Conservation (phyloP, 352 stramenopile species). For the Pythium guiyangense region DNA sequence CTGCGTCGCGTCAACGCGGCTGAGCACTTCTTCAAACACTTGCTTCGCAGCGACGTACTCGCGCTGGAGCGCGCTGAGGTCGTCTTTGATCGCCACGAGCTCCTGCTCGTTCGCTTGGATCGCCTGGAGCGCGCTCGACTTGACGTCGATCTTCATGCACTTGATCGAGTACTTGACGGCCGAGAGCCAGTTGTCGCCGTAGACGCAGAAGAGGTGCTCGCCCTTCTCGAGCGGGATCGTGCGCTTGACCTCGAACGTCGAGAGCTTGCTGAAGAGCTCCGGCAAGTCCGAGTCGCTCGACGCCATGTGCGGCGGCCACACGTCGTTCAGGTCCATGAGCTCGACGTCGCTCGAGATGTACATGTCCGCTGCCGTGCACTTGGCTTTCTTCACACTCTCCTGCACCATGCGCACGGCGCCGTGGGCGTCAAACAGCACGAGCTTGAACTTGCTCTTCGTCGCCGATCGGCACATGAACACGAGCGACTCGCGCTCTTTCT, state of each 20-base stretch:
- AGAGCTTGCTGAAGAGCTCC: constrained; percentile 82
- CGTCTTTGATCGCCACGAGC: constrained; percentile 70
- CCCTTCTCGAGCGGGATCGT: constrained; percentile 75
- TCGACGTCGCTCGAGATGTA: constrained; percentile 82
- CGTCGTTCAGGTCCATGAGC: constrained; percentile 84
- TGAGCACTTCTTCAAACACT: constrained; percentile 70
- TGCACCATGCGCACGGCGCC: constrained; percentile 82
- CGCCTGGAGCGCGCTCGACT: constrained; percentile 37
- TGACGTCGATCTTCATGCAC: constrained; percentile 70
- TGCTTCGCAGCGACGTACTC: constrained; percentile 78
- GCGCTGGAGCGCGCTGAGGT: constrained; percentile 72
- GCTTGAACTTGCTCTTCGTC: constrained; percentile 87
- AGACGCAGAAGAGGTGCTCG: constrained; percentile 84
- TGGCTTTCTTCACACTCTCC: constrained; percentile 72
- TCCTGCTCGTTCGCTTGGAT: constrained; percentile 78
- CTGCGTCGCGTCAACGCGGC: constrained; percentile 61
- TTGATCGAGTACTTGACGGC: constrained; percentile 88
- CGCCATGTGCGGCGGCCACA: constrained; percentile 55
- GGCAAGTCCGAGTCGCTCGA: constrained; percentile 66
- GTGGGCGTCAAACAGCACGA: constrained; percentile 80
- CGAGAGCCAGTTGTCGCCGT: constrained; percentile 88
- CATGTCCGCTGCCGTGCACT: constrained; percentile 85
- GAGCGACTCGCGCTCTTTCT: constrained; percentile 65
- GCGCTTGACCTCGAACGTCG: constrained; percentile 78
- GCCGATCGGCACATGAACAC: constrained; percentile 80